A percentile compares a stretch with the other conserved stretches of the same genome.
Conservation (phyloP, 2,329 filamentous ascomycete species). For the Verticillium dahliae region DNA sequence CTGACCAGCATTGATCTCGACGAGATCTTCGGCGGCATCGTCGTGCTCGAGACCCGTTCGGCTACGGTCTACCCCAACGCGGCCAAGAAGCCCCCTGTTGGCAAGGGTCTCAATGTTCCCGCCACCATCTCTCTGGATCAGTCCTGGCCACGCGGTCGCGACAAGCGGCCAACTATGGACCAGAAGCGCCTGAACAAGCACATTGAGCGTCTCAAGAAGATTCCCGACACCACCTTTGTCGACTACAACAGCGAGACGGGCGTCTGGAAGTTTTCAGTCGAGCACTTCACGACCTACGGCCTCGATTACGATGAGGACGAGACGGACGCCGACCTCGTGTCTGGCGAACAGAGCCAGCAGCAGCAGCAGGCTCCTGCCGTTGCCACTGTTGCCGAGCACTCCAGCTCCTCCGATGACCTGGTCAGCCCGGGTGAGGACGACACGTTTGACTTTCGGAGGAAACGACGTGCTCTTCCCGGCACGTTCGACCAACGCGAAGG, state of each 20-base stretch:
- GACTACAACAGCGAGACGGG: slow-evolving; percentile 74
- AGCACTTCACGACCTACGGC: slow-evolving; percentile 94
- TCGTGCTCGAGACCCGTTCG: slow-evolving; percentile 68
- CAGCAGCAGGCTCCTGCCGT: not conserved
- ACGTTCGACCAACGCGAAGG: slow-evolving; percentile 63
- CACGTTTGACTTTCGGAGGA: slow-evolving; percentile 49
- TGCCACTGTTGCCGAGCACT: not conserved
- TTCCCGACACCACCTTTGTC: slow-evolving; percentile 75
- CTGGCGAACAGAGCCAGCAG: not conserved
- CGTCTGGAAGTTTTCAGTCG: slow-evolving; percentile 86
- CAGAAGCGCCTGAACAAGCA: slow-evolving; percentile 73
- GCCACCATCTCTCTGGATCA: slow-evolving; percentile 84
- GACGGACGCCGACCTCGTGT: slow-evolving; percentile 36
- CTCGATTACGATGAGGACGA: slow-evolving; percentile 75
- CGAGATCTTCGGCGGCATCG: slow-evolving; percentile 69
- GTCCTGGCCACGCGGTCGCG: slow-evolving; percentile 74
- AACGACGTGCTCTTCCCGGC: slow-evolving; percentile 59
- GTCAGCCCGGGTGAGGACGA: slow-evolving; percentile 34
- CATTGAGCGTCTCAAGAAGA: slow-evolving; percentile 70
- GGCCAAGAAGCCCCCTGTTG: slow-evolving; percentile 72
- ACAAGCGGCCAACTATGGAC: slow-evolving; percentile 45
- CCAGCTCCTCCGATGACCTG: not conserved
- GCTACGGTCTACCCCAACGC: slow-evolving; percentile 82
- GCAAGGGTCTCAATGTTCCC: slow-evolving; percentile 87
- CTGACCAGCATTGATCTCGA: slow-evolving; percentile 73